Conservation (phyloP, 2,329 filamentous ascomycete species). For the Clonostachys rhizophaga region DNA sequence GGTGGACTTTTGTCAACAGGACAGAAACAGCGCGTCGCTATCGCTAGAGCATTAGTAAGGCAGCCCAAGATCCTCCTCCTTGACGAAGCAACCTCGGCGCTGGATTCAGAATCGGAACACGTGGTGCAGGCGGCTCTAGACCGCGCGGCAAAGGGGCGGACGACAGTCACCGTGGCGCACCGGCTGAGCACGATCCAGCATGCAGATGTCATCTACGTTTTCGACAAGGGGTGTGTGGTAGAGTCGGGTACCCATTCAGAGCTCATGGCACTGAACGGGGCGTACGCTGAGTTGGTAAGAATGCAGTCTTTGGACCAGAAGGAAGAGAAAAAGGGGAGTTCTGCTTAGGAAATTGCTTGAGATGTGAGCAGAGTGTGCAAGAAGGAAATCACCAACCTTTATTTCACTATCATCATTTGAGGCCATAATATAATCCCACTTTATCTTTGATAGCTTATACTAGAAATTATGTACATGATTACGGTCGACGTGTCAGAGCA, state of each 20-base stretch:
- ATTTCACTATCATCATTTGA: too few relatives aligned
- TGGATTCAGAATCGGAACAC: conserved; percentile 78
- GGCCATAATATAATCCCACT: too few relatives aligned
- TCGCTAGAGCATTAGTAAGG: conserved; percentile 83
- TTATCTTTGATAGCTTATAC: too few relatives aligned
- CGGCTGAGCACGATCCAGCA: conserved; percentile 88
- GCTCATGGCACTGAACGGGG: conserved; percentile 63
- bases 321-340: not conserved
- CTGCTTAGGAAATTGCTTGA: too few relatives aligned
- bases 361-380: too few relatives aligned
- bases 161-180: conserved; percentile 92
- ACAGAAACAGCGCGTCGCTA: conserved; percentile 92
- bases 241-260: conserved; percentile 79
- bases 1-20: conserved; percentile 82
- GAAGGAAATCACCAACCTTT: too few relatives aligned
- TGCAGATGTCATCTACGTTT: conserved; percentile 91
- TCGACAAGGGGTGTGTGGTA: conserved; percentile 81
- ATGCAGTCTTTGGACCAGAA: conserved; percentile 63
- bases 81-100: conserved; percentile 89
- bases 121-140: conserved; percentile 75
- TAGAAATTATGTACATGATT: too few relatives aligned
- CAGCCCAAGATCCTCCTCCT: conserved; percentile 86
- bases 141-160: conserved; percentile 73
- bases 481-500: too few relatives aligned
- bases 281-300: conserved; percentile 76